Evolutionary conservation across 768 basidiomycete genomes (phyloP).

Genomic region (Albatrellus ellisii): DNA sequence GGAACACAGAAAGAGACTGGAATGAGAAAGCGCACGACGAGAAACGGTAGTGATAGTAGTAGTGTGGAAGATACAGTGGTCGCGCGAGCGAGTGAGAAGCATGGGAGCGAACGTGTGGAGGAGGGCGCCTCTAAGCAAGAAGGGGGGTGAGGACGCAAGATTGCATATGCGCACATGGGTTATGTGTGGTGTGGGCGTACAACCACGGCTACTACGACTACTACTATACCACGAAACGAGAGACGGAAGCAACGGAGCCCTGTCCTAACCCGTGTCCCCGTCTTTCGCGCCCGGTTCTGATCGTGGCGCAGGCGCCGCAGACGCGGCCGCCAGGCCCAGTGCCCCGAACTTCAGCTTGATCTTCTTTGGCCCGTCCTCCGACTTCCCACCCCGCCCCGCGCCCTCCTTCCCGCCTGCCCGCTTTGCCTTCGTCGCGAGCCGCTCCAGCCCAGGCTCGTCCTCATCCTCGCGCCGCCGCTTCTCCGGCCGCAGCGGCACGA

Average conservation of each 20-base stretch:
- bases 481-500: slow-evolving; percentile 39
- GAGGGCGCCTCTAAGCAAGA: no score
- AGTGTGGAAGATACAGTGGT: no score
- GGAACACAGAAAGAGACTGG: no score
- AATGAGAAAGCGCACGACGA: no score
- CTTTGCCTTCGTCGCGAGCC: slow-evolving; percentile 29
- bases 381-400: slow-evolving; percentile 4
- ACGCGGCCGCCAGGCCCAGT: slow-evolving; percentile 24
- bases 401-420: slow-evolving; percentile 8
- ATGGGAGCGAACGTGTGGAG: no score
- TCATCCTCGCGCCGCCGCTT: slow-evolving; percentile 34
- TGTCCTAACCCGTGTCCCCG: slow-evolving; percentile 52
- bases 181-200: no score
- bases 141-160: no score
- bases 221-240: slow-evolving; percentile 4
- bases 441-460: slow-evolving; percentile 56
- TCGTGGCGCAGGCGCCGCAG: slow-evolving; percentile 27
- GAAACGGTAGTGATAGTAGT: no score
- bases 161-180: no score
- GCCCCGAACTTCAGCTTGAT: slow-evolving; percentile 61
- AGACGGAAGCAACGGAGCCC: background rate
- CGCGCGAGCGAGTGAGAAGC: no score
- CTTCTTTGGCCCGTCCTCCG: slow-evolving; percentile 33
- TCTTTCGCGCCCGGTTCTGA: slow-evolving; percentile 61
- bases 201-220: no score